Conservation (phyloP, 257 asterid species). For the Thymus mandschuricus region DNA sequence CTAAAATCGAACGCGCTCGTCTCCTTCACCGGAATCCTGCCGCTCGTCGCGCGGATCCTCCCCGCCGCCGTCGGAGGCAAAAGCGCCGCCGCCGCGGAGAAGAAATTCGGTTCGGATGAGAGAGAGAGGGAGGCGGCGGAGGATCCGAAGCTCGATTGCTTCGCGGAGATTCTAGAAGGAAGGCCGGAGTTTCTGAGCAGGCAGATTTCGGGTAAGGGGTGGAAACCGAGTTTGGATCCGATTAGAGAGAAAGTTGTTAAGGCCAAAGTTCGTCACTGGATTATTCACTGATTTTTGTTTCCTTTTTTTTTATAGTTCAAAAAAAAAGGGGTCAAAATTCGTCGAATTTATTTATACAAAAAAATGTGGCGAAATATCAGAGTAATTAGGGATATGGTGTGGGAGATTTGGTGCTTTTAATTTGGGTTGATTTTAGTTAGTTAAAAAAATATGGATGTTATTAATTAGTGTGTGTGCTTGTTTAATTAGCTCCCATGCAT, state of each 20-base stretch:
- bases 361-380: no score
- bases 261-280: constrained; percentile 61
- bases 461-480: background rate
- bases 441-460: background rate
- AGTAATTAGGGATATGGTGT: background rate
- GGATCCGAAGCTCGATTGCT: constrained; percentile 35
- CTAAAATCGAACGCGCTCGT: constrained; percentile 51
- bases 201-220: constrained; percentile 80
- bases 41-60: constrained; percentile 62
- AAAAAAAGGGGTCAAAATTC: no score
- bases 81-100: constrained; percentile 26
- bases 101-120: constrained; percentile 22
- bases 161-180: constrained; percentile 60
- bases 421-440: no score
- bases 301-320: no score
- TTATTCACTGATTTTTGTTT: constrained; percentile 26
- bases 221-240: constrained; percentile 93
- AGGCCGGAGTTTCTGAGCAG: constrained; percentile 70
- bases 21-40: constrained; percentile 53
- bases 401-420: no score
- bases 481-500: background rate
- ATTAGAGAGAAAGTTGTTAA: constrained; percentile 62
- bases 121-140: constrained; percentile 19
- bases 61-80: constrained; percentile 32
- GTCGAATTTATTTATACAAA: no score